Evolutionary conservation across 2,329 filamentous ascomycete species (phyloP).

Genomic region (Aspergillus sp.): DNA sequence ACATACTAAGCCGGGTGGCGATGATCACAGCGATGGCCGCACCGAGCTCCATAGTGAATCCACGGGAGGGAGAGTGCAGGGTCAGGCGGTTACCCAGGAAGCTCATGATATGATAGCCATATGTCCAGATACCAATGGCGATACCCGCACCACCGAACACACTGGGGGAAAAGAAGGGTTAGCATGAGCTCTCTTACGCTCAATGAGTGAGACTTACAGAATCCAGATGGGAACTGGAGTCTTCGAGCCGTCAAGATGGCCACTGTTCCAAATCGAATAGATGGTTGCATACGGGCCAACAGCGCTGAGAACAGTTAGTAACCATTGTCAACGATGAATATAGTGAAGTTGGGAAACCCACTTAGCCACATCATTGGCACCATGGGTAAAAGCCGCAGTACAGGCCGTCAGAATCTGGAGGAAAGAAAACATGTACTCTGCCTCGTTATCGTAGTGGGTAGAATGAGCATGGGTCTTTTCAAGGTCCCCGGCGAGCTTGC

Average conservation of each 20-base stretch:
- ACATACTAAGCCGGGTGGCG: slow-evolving; percentile 16
- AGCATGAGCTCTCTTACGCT: neutral
- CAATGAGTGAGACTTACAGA: slow-evolving; percentile 6
- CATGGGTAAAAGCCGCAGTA: slow-evolving; percentile 17
- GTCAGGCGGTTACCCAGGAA: slow-evolving; percentile 19
- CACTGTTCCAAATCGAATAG: slow-evolving; percentile 14
- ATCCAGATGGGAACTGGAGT: slow-evolving; percentile 17
- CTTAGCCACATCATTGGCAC: slow-evolving; percentile 20
- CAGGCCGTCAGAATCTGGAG: slow-evolving; percentile 16
- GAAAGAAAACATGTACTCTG: slow-evolving; percentile 19
- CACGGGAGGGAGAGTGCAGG: slow-evolving; percentile 17
- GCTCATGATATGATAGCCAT: slow-evolving; percentile 21
- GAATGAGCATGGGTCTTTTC: slow-evolving; percentile 17
- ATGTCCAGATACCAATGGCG: slow-evolving; percentile 18
- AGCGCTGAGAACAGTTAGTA: slow-evolving; percentile 9
- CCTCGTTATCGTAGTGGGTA: slow-evolving; percentile 13
- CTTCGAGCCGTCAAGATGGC: slow-evolving; percentile 2
- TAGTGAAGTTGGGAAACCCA: neutral
- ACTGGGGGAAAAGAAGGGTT: slow-evolving; percentile 1
- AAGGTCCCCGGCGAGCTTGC: slow-evolving; percentile 14
- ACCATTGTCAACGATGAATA: neutral
- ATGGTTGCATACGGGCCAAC: slow-evolving; percentile 19
- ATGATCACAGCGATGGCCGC: slow-evolving; percentile 17
- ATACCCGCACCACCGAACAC: slow-evolving; percentile 15
- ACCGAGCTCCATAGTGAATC: slow-evolving; percentile 19